Base-by-base conservation (phyloP, 2,329 filamentous ascomycete species). In the Aspergillus calidoustus region DNA sequence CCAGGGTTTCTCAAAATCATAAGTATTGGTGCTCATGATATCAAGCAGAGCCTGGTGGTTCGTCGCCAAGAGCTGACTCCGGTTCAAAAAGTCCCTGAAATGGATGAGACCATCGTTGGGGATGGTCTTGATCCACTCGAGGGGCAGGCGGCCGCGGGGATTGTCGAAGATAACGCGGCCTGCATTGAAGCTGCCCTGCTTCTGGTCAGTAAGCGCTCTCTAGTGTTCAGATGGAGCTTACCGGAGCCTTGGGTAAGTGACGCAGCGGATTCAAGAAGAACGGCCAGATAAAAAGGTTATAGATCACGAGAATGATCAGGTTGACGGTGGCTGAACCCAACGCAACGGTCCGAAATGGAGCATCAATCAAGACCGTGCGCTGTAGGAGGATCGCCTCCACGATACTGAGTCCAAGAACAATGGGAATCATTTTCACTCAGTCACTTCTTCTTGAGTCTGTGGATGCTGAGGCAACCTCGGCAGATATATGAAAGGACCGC, bases 81-180 rank as follows among this genome's bases (percentile, higher is more conserved):
- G 65, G 59, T 82, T 82, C 68, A 85, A 78, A 47, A 78, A 70
- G 67, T 81, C 79, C 19, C 78, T 77, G 66, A 86, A 85, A 63
- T 82, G 77, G 44, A 87, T 79, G 4, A 87, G 73, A 1, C 85
- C 85, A 53, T 86, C 81, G 63, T 87, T 86, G 3, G 82, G 82
- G 13, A 86, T 76, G 7, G 71, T 79, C 48, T 82, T 80, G 52
- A 83, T 79, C 84, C 84, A 87, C 50, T 74, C 38, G 17, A 77
- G 59, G 0, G 73, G 72, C 0, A 66, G 59, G 3, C 66, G 66
- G 8, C 76, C 76, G 8, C 73, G 71, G 3, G 76, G 76, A 13
- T 70, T 65, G 52, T 76, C 74, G 49, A 77, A 72, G 53, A 77
- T 68, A 30, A 76, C 66, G 25, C 67, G 67, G 7, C 59, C 54